Conservation (phyloP, 2,329 filamentous ascomycete genomes). For the Calonectria naviculata region DNA sequence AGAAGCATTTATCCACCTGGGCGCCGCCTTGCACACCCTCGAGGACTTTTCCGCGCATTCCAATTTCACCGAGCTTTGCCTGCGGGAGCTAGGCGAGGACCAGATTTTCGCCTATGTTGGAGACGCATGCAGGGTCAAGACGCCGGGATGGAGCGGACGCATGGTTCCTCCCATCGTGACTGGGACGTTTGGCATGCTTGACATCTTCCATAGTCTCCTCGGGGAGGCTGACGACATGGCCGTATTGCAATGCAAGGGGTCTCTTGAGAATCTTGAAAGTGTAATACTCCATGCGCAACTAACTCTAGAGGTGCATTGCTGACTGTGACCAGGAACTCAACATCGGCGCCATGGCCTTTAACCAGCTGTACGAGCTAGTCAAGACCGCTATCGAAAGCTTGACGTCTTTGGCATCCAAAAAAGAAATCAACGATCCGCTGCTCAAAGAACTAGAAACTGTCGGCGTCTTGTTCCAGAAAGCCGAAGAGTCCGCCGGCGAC, state of each 20-base stretch:
- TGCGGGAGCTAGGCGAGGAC: slow-evolving; percentile 75
- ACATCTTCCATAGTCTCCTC: slow-evolving; percentile 75
- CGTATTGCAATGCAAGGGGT: slow-evolving; percentile 57
- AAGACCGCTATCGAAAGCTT: slow-evolving; percentile 39
- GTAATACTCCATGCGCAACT: slow-evolving; percentile 1
- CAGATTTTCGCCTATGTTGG: slow-evolving; percentile 69
- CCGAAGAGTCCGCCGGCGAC: slow-evolving; percentile 30
- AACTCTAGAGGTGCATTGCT: background rate
- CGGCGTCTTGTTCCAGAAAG: slow-evolving; percentile 39
- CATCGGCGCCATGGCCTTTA: slow-evolving; percentile 54
- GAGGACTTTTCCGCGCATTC: slow-evolving; percentile 76
- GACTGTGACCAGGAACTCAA: slow-evolving; percentile 68
- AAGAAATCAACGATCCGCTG: slow-evolving; percentile 32
- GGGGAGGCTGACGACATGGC: slow-evolving; percentile 65
- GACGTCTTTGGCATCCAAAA: slow-evolving; percentile 35
- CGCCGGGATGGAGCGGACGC: slow-evolving; percentile 61
- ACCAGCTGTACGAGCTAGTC: slow-evolving; percentile 42
- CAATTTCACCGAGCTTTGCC: slow-evolving; percentile 79
- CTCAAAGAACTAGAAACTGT: slow-evolving; percentile 41
- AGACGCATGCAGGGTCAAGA: slow-evolving; percentile 52
- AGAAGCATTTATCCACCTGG: slow-evolving; percentile 58
- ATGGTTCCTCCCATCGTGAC: slow-evolving; percentile 77
- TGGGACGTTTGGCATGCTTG: slow-evolving; percentile 64
- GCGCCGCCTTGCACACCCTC: slow-evolving; percentile 77
- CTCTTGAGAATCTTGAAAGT: slow-evolving; percentile 73